A percentile compares a stretch with the other conserved stretches of the same genome.
These are phyloP conservation scores for Hyaloscypha bicolor DNA, from an alignment of 495 filamentous ascomycete genomes.

Conservation along the genomic window DNA sequence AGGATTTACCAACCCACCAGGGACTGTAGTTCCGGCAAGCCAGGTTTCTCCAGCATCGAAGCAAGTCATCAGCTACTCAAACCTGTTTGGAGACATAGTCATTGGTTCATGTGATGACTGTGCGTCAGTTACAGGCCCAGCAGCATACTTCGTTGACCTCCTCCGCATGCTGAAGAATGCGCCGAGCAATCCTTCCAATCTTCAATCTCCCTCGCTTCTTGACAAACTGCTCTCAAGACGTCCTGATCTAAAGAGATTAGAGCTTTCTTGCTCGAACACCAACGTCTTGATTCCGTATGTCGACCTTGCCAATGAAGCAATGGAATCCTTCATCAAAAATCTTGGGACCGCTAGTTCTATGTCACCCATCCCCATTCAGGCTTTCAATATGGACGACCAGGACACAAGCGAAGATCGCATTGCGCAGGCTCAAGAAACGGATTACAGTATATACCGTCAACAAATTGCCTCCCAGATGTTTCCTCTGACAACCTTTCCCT, in stretches of 20 bases:
- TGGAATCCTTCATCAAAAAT: constrained; percentile 37
- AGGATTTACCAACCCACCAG: too few species aligned
- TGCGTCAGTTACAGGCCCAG: constrained; percentile 27
- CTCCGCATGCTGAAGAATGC: constrained; percentile 34
- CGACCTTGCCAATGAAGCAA: constrained; percentile 40
- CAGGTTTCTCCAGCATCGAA: neutral
- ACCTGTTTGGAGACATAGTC: constrained; percentile 26
- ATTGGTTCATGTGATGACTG: constrained; percentile 31
- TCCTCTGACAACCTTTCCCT: neutral
- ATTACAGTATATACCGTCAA: constrained; percentile 18
- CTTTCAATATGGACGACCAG: constrained; percentile 12
- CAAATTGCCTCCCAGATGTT: neutral
- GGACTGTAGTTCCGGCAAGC: neutral
- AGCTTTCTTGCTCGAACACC: constrained; percentile 40
- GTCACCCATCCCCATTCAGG: constrained; percentile 1
- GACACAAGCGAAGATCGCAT: constrained; percentile 13
- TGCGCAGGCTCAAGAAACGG: constrained; percentile 17
- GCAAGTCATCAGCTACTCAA: constrained; percentile 18
- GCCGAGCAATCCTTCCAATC: constrained; percentile 8
- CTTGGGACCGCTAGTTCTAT: neutral
- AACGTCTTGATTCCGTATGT: constrained; percentile 40
- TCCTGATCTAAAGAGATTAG: constrained; percentile 35
- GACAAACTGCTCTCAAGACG: constrained; percentile 30
- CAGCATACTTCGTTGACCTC: constrained; percentile 37
- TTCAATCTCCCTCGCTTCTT: neutral